Evolutionary conservation across 2,329 filamentous ascomycete species (phyloP).

Genomic region (Paradendryphiella salina): DNA sequence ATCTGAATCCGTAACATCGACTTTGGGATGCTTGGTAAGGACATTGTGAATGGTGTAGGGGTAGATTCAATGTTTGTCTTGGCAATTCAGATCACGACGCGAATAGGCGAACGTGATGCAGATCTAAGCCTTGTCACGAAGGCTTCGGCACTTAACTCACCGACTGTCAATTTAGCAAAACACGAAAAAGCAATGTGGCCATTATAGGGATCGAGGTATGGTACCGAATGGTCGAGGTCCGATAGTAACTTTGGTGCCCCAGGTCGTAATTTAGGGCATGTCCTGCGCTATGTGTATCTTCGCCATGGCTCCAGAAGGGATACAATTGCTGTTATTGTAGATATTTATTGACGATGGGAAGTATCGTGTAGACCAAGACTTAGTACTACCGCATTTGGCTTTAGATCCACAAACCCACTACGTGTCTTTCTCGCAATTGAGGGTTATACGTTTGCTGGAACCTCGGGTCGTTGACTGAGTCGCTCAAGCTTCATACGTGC

Average conservation of each 20-base stretch:
- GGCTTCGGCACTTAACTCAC: background rate
- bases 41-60: background rate
- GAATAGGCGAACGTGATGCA: conserved; percentile 6
- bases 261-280: background rate
- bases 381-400: no score
- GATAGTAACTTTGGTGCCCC: background rate
- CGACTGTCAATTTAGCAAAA: background rate
- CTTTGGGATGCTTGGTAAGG: background rate
- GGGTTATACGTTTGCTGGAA: no score
- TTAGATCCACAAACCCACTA: no score
- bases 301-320: no score
- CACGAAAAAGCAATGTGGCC: background rate
- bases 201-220: background rate
- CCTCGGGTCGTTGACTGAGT: background rate
- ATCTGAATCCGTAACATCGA: background rate
- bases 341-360: no score
- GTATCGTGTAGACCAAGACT: no score
- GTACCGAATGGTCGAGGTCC: background rate
- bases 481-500: background rate
- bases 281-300: no score
- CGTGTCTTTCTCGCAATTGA: no score
- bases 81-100: conserved; percentile 3
- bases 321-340: no score
- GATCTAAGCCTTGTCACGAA: conserved; percentile 11
- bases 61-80: background rate